Evolutionary conservation across 1,139 yeast species (phyloP).

Genomic region (Candida albicans): DNA sequence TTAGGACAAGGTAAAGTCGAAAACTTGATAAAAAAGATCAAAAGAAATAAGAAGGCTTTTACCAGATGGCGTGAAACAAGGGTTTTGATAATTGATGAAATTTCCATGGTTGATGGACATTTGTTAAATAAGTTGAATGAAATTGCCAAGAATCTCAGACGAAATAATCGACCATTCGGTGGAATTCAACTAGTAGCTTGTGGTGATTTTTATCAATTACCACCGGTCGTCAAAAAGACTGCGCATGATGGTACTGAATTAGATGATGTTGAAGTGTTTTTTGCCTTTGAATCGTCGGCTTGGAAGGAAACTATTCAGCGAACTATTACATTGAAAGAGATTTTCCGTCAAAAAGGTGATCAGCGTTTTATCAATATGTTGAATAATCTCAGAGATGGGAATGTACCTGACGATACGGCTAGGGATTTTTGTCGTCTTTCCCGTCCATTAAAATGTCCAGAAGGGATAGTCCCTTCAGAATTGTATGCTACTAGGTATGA

Average conservation of each 20-base stretch:
- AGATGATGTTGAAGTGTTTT: conserved; percentile 31
- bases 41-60: conserved; percentile 50
- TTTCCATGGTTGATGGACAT: conserved; percentile 84
- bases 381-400: conserved; percentile 82
- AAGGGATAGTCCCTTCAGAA: conserved; percentile 84
- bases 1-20: conserved; percentile 49
- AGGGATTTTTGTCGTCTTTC: conserved; percentile 53
- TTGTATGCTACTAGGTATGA: conserved; percentile 80
- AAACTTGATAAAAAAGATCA: conserved; percentile 53
- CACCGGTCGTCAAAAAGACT: conserved; percentile 60
- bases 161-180: conserved; percentile 66
- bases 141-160: conserved; percentile 59
- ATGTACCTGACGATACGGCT: conserved; percentile 54
- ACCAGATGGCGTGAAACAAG: conserved; percentile 62
- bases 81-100: conserved; percentile 80
- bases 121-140: conserved; percentile 69
- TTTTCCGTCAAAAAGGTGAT: conserved; percentile 91
- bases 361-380: conserved; percentile 76
- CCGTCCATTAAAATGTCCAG: conserved; percentile 57
- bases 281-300: conserved; percentile 74
- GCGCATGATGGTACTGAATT: conserved; percentile 24
- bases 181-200: conserved; percentile 83
- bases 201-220: conserved; percentile 90
- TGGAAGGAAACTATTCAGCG: conserved; percentile 69
- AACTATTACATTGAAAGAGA: conserved; percentile 71